Conservation (phyloP, 768 basidiomycete genomes). For the Daedaleopsis nitida region DNA sequence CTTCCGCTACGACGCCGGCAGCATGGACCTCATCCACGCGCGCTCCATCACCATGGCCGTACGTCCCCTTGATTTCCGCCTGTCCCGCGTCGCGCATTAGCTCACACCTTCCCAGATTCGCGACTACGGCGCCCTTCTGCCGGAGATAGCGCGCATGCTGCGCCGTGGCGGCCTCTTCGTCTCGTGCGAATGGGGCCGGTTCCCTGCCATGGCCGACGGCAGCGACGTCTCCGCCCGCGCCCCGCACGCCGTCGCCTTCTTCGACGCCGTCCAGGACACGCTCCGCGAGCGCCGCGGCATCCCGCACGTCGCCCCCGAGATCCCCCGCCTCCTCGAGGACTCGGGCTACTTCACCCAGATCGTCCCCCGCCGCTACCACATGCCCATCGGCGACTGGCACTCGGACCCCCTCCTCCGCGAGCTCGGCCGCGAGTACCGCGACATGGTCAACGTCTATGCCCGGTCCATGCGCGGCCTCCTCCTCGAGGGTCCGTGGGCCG, state of each 20-base stretch:
- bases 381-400: constrained; percentile 64
- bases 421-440: constrained; percentile 47
- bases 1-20: constrained; percentile 50
- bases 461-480: constrained; percentile 53
- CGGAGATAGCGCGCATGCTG: constrained; percentile 64
- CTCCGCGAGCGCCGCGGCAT: constrained; percentile 38
- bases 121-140: constrained; percentile 53
- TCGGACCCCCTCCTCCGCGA: constrained; percentile 31
- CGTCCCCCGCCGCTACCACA: constrained; percentile 33
- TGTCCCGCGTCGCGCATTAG: constrained; percentile 21
- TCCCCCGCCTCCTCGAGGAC: constrained; percentile 40
- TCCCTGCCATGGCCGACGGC: constrained; percentile 39
- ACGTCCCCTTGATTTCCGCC: constrained; percentile 27
- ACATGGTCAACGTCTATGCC: constrained; percentile 43
- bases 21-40: constrained; percentile 72
- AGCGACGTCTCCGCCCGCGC: constrained; percentile 13
- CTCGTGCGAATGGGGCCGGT: constrained; percentile 60
- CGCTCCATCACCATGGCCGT: constrained; percentile 63
- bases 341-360: constrained; percentile 47
- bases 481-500: constrained; percentile 32
- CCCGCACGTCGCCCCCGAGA: constrained; percentile 35
- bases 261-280: constrained; percentile 42
- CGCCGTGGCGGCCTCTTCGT: constrained; percentile 72
- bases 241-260: constrained; percentile 35
- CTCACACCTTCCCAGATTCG: constrained; percentile 45